Evolutionary conservation across 345 rosid genomes (phyloP).

Genomic region (Euphorbia tirucalli): DNA sequence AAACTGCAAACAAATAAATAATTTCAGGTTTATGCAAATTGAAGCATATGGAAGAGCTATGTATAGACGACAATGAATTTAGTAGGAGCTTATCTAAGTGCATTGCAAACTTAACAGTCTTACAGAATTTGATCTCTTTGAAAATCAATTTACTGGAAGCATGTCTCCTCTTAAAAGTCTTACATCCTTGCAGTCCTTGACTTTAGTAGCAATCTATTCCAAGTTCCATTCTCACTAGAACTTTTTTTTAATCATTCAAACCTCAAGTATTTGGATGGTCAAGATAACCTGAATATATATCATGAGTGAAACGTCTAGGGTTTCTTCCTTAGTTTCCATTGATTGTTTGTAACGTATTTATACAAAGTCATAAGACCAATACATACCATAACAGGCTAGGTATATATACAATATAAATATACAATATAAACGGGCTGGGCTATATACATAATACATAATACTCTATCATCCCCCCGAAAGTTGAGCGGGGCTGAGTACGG

Average conservation of each 20-base stretch:
- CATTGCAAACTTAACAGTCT: not conserved
- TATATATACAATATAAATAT: too few relatives aligned
- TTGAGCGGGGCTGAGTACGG: too few relatives aligned
- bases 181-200: not conserved
- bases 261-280: not conserved
- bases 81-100: not conserved
- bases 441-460: too few relatives aligned
- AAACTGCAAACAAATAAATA: too few relatives aligned
- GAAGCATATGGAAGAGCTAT: not conserved
- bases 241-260: constrained; percentile 3
- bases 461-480: too few relatives aligned
- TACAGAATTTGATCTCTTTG: not conserved
- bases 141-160: not conserved
- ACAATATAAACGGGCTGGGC: too few relatives aligned
- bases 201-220: not conserved
- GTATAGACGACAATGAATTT: not conserved
- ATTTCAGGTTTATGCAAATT: constrained; percentile 1
- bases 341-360: too few relatives aligned
- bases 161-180: not conserved
- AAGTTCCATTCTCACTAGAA: not conserved
- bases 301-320: too few relatives aligned
- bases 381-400: too few relatives aligned
- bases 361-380: too few relatives aligned
- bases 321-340: too few relatives aligned
- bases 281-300: not conserved